Evolutionary conservation across 2,329 filamentous ascomycete species (phyloP), one percentile per base, ranked within the genome.

Genomic region (Fusarium sp.): DNA sequence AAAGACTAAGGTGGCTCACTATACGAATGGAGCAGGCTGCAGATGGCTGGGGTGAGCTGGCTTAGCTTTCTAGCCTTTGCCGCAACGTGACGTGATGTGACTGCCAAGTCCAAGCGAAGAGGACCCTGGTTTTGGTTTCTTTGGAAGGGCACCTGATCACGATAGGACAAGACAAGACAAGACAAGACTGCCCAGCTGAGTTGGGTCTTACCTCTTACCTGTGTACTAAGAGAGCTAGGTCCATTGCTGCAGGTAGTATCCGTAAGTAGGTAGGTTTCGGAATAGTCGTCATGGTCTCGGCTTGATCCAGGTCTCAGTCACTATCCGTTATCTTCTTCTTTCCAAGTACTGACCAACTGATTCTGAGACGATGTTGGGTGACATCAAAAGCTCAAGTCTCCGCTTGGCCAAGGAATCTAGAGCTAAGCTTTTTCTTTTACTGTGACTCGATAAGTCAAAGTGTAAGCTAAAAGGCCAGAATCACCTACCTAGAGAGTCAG

Each of bases 61-160:
- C 34, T n/a, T 37, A 37, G 34, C 34, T 37, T 37, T 37, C 18
- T n/a, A 37, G 34, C 34, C 18, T 37, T 37, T 37, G 18, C 46
- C 41, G 58, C 43, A 57, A 66, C 62, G 65, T 66, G 65, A 66
- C 45, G 65, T 69, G 67, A 70, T 44, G 64, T 52, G 62, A 63
- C 66, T 41, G 43, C 41, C 46, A 69, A 49, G 53, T n/a, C 43
- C 26, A 42, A 43, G 39, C 41, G 28, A 28, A 46, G 39, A 50
- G 64, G 57, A 55, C 66, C 62, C 51, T 69, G 61, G 58, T 51
- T 42, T 52, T 51, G 31, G 49, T 39, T 51, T 51, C 34, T 34
- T 53, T 67, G 30, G 48, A 42, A 42, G 58, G 66, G 58, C 67
- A 63, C 67, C 67, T 70, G 67, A 70, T 64, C 67, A 66, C 69